These are phyloP conservation scores for Polygonum maritimum DNA, from an alignment of 148 eudicot genomes.

Conservation along the genomic window DNA sequence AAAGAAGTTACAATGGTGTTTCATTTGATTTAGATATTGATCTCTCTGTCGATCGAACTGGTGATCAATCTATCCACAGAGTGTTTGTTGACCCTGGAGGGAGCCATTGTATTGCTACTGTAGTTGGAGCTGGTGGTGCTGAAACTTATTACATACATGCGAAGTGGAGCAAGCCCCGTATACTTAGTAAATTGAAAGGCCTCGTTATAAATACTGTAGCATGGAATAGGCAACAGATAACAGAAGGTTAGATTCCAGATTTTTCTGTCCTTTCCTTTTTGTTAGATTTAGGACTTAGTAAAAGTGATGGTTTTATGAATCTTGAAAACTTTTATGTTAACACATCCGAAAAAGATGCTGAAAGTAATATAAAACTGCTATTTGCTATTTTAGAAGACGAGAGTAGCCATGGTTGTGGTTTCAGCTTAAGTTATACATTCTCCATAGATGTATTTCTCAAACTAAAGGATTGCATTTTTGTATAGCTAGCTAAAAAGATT, in stretches of 20 bases:
- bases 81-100: slow-evolving; percentile 98
- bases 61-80: slow-evolving; percentile 84
- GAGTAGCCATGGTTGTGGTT: not conserved
- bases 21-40: slow-evolving; percentile 51
- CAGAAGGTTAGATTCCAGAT: slow-evolving; percentile 46
- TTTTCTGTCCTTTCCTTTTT: not conserved
- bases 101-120: slow-evolving; percentile 89
- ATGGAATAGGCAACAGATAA: slow-evolving; percentile 88
- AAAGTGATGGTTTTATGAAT: not conserved
- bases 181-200: slow-evolving; percentile 69
- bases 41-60: slow-evolving; percentile 79
- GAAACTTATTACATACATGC: slow-evolving; percentile 91
- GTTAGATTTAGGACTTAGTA: not conserved
- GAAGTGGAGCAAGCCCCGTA: slow-evolving; percentile 85
- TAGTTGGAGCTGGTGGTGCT: slow-evolving; percentile 78
- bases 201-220: slow-evolving; percentile 84
- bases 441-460: not conserved
- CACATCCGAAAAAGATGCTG: not conserved
- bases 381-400: not conserved
- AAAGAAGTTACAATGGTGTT: not conserved
- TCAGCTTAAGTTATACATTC: not conserved
- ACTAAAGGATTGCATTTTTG: not conserved
- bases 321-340: not conserved
- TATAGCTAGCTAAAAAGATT: not conserved
- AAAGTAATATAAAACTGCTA: not conserved